phyloP scores from a whole-genome alignment of 768 basidiomycete species.

The Lactarius evosmus region DNA sequence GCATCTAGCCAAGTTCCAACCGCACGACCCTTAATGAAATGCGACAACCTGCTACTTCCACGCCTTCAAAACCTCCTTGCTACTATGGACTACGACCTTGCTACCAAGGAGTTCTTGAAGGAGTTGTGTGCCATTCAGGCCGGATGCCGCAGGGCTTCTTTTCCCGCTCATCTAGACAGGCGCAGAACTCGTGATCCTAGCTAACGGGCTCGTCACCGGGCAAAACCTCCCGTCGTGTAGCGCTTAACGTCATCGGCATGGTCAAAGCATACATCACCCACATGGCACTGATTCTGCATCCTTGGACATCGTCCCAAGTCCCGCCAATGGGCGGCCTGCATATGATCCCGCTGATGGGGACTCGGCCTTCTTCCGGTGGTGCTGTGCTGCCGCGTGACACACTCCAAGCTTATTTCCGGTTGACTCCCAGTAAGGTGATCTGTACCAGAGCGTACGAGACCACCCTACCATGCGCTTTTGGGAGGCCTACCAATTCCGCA shows the following conservation, averaged over 20 bases:
- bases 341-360: background rate
- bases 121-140: background rate
- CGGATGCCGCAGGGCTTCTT: background rate
- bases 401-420: background rate
- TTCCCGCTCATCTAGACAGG: background rate
- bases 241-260: background rate
- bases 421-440: background rate
- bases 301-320: background rate
- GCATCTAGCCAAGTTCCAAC: no score
- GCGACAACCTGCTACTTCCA: no score
- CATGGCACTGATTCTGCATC: background rate
- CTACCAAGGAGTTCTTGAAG: background rate
- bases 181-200: background rate
- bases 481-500: background rate
- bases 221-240: background rate
- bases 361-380: background rate
- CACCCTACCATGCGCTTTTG: background rate
- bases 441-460: background rate
- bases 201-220: no score
- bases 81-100: background rate
- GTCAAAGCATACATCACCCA: background rate
- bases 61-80: background rate
- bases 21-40: no score
- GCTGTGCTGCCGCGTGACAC: background rate
- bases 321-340: background rate